Percentiles rank a stretch among this genome's conserved stretches.
phyloP scores from a whole-genome alignment of 83 land plant species.

The Thuja plicata region DNA sequence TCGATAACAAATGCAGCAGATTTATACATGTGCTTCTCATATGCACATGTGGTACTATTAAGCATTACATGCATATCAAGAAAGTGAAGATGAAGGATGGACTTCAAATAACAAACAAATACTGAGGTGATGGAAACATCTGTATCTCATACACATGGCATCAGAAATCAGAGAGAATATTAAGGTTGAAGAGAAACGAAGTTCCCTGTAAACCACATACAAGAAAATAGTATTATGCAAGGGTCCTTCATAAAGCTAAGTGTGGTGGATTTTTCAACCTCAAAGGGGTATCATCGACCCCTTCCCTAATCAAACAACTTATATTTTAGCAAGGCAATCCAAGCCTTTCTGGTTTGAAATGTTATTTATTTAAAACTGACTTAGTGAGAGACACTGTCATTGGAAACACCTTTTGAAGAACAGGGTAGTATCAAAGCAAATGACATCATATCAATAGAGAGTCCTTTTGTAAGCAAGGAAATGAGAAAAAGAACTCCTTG shows the following conservation, averaged over 20 bases:
- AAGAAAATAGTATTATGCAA: not conserved
- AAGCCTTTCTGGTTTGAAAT: not conserved
- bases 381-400: not conserved
- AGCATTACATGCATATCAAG: not conserved
- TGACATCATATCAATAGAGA: not conserved
- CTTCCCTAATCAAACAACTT: not conserved
- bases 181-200: not conserved
- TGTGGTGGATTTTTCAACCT: not conserved
- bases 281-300: not conserved
- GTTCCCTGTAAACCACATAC: not conserved
- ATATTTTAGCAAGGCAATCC: not conserved
- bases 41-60: not conserved
- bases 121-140: not conserved
- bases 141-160: not conserved
- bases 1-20: not conserved
- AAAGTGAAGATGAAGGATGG: not conserved
- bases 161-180: not conserved
- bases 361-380: not conserved
- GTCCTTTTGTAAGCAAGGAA: not conserved
- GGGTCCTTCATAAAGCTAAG: not conserved
- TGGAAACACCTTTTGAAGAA: not conserved
- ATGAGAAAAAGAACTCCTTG: not conserved
- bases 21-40: not conserved
- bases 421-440: not conserved
- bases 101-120: not conserved